A percentile compares a stretch with the other conserved stretches of the same genome.
These are phyloP conservation scores for Atkinsonella hypoxylon DNA, from an alignment of 2,329 filamentous ascomycete genomes.

Conservation along the genomic window DNA sequence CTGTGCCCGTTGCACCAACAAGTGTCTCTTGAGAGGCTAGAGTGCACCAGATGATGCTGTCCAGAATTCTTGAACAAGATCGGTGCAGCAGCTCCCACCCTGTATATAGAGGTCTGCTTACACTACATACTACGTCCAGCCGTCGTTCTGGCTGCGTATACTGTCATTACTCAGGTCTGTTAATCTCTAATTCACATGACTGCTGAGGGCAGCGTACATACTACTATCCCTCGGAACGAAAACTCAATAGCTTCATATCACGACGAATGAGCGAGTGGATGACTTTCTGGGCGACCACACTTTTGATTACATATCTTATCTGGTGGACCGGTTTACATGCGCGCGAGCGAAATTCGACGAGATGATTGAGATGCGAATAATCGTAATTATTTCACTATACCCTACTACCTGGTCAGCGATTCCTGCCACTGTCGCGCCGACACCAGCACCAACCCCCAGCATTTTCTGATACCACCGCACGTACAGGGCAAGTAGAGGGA, in stretches of 20 bases:
- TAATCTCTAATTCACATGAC: constrained; percentile 6
- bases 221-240: constrained; percentile 4
- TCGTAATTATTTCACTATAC: constrained; percentile 7
- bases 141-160: neutral
- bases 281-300: neutral
- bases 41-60: neutral
- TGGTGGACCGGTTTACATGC: constrained; percentile 1
- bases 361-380: constrained; percentile 8
- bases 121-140: neutral
- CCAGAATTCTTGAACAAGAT: neutral
- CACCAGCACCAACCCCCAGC: neutral
- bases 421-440: constrained; percentile 6
- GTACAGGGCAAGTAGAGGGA: neutral
- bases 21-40: constrained; percentile 4
- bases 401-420: constrained; percentile 4
- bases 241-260: constrained; percentile 4
- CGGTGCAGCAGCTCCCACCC: neutral
- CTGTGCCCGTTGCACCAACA: constrained; percentile 10
- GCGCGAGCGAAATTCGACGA: constrained; percentile 5
- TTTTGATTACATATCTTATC: neutral
- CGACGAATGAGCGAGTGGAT: constrained; percentile 6
- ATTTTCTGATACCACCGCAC: constrained; percentile 3
- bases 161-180: neutral
- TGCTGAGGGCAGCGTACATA: constrained; percentile 10
- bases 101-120: constrained; percentile 4